phyloP scores from a whole-genome alignment of 352 stramenopile species.

The Aphanomyces stellatus region DNA sequence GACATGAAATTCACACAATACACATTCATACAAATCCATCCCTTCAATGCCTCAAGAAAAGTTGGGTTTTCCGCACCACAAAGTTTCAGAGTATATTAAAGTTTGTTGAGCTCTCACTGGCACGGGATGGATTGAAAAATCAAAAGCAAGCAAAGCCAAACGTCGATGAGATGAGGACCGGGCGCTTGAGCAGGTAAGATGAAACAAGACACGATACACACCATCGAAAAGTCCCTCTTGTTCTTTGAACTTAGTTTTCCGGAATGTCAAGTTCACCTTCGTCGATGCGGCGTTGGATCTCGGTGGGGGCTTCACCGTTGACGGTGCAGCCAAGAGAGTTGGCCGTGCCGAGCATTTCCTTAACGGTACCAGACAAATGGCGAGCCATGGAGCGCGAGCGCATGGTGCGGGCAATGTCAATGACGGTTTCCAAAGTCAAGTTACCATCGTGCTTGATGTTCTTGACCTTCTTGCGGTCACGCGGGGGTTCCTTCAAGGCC shows the following conservation, averaged over 20 bases:
- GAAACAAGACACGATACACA: constrained; percentile 3
- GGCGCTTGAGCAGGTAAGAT: no score
- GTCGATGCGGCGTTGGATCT: constrained; percentile 95
- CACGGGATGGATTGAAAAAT: constrained; percentile 1
- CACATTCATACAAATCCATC: not conserved
- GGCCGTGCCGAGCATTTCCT: constrained; percentile 99
- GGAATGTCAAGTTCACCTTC: constrained; percentile 97
- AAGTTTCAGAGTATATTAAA: constrained; percentile 31
- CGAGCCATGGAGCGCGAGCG: constrained; percentile 96
- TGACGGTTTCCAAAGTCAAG: constrained; percentile 98
- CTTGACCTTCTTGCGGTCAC: constrained; percentile 99
- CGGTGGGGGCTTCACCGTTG: constrained; percentile 94
- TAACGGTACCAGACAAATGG: constrained; percentile 94
- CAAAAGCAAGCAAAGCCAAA: constrained; percentile 6
- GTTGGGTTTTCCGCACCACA: constrained; percentile 23
- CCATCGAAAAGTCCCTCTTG: constrained; percentile 17
- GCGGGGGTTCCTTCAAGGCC: constrained; percentile 98
- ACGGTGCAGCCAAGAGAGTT: constrained; percentile 99
- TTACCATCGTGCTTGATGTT: constrained; percentile 99
- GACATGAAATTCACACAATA: not conserved
- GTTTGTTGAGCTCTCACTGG: constrained; percentile 21
- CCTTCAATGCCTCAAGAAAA: constrained; percentile 21
- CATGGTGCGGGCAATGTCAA: constrained; percentile 98
- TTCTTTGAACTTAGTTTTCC: constrained; percentile 81
- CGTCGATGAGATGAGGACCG: not conserved